Base-by-base conservation (phyloP, 2,329 filamentous ascomycete genomes). In the Pseudohalonectria lignicola region DNA sequence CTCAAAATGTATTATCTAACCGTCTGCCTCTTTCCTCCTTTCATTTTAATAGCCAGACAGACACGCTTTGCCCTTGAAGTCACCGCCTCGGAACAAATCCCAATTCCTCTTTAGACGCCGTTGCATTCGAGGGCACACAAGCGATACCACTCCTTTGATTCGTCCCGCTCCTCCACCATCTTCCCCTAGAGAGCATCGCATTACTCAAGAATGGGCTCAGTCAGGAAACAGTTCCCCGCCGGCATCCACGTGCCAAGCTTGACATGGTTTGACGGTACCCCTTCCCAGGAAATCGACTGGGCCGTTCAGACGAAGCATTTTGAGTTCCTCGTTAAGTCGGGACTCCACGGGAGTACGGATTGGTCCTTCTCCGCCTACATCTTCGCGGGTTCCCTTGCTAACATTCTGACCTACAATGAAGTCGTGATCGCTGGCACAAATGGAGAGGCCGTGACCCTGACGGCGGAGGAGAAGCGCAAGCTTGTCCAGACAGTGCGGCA, bases 401-500 rank as follows among this genome's bases (percentile, higher is more conserved):
- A 45, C 16, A 41, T 46, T 9, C 46, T 45, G 7, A 42, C 43
- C 31, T 41, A 39, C 16, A 35, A 48, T 41, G 53, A 13, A 53
- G 59, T 86, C 41, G 76, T 82, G 33, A 75, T 78, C 31, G 79
- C 82, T 51, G 82, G 81, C 36, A 82, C 77, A 46, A 86, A 85
- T 48, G 81, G 82, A 47, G 81, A 86, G 59, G 78, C 81, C 8
- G 79, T 83, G 3, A 79, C 83, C 43, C 64, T 86, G 4, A 74
- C 73, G 31, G 66, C 71, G 41, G 66, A 70, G 12, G 82, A 86
- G 55, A 75, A 81, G 49, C 66, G 68, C 36, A 60, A 69, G 34
- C 68, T 86, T 43, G 77, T 79, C 4, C 58, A 57, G 41, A 67
- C 71, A 21, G 80, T 79, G 2, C 76, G 79, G 34, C 64, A 71